A percentile compares a stretch with the other conserved stretches of the same genome.
phyloP scores from a whole-genome alignment of 2,329 filamentous ascomycete species.

The Pestalotiopsis sp. region DNA sequence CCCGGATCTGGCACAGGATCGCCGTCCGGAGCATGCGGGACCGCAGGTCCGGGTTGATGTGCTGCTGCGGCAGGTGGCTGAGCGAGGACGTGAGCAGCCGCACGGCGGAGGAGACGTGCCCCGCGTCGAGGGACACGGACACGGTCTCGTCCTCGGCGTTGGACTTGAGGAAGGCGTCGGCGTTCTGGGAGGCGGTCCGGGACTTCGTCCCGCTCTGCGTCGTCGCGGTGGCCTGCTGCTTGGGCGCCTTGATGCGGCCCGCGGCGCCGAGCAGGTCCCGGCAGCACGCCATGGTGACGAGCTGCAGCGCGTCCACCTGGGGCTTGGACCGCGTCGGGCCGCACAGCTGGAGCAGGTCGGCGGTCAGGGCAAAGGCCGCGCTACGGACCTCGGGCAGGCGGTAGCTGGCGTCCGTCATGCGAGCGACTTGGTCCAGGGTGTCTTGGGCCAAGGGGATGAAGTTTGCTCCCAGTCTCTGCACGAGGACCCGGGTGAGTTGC shows the following conservation, averaged over 20 bases:
- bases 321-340: constrained; percentile 69
- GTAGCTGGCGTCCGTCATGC: constrained; percentile 65
- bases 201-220: constrained; percentile 39
- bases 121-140: constrained; percentile 36
- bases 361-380: constrained; percentile 60
- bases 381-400: constrained; percentile 55
- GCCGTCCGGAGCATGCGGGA: constrained; percentile 79
- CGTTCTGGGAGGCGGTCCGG: constrained; percentile 57
- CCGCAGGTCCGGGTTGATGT: constrained; percentile 70
- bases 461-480: constrained; percentile 57
- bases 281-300: constrained; percentile 69
- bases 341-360: constrained; percentile 57
- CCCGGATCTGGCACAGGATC: constrained; percentile 67
- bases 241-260: constrained; percentile 45
- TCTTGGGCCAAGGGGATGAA: constrained; percentile 62
- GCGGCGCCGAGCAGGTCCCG: constrained; percentile 65
- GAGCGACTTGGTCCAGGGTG: constrained; percentile 69
- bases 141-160: constrained; percentile 33
- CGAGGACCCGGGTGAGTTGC: constrained; percentile 57
- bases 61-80: constrained; percentile 61
- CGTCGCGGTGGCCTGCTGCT: constrained; percentile 25
- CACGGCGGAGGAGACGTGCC: constrained; percentile 57
- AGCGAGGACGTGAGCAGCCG: constrained; percentile 64
- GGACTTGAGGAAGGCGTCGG: constrained; percentile 67
- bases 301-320: constrained; percentile 61